These are phyloP conservation scores for Penicillium macrosclerotiorum DNA, from an alignment of 495 filamentous ascomycete genomes.

Conservation along the genomic window DNA sequence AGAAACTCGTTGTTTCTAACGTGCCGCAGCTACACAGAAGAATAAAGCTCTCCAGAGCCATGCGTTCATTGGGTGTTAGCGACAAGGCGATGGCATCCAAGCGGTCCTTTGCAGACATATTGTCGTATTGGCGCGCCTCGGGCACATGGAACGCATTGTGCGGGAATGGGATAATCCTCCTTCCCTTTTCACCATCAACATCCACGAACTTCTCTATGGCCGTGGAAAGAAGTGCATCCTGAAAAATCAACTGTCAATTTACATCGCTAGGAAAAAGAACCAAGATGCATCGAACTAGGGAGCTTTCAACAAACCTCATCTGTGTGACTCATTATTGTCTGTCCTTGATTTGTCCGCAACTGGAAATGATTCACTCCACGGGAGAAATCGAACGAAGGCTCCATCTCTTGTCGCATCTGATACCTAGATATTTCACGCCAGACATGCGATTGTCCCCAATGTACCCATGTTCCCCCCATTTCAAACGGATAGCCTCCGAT, in stretches of 20 bases:
- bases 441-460: constrained; percentile 25
- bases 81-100: constrained; percentile 15
- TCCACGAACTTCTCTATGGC: constrained; percentile 20
- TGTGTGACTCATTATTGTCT: constrained; percentile 15
- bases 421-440: constrained; percentile 24
- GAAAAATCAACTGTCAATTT: too few relatives aligned
- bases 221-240: constrained; percentile 7
- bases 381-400: constrained; percentile 18
- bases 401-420: constrained; percentile 16
- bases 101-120: constrained; percentile 20
- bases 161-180: constrained; percentile 20
- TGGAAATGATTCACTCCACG: constrained; percentile 21
- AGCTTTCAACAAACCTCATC: constrained; percentile 12
- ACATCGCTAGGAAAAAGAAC: not conserved
- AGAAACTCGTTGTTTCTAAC: constrained; percentile 23
- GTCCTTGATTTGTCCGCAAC: constrained; percentile 12
- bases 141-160: constrained; percentile 16
- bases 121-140: constrained; percentile 17
- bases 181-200: constrained; percentile 21
- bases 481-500: constrained; percentile 24
- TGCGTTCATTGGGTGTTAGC: constrained; percentile 17
- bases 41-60: constrained; percentile 17
- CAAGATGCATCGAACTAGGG: too few relatives aligned
- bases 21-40: constrained; percentile 19
- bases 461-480: constrained; percentile 38